phyloP scores from a whole-genome alignment of 495 filamentous ascomycete species.

The Annulohypoxylon maeteangense region DNA sequence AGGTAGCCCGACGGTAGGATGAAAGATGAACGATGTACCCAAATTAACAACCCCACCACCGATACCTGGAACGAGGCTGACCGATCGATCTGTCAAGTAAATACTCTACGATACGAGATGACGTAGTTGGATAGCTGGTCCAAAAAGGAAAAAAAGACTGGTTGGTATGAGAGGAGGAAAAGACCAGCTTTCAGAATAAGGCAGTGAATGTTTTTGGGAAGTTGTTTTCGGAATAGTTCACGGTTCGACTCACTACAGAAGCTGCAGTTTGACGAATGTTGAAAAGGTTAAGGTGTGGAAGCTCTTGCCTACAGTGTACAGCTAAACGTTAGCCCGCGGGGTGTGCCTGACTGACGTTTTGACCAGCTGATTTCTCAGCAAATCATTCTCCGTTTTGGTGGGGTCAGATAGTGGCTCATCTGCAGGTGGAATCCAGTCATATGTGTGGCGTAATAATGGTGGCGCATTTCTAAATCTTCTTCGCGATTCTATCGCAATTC shows the following conservation, averaged over 20 bases:
- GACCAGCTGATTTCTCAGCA: slow-evolving; percentile 45
- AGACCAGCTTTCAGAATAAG: slow-evolving; percentile 35
- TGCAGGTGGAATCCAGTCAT: background rate
- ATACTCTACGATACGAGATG: slow-evolving; percentile 21
- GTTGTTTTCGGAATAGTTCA: slow-evolving; percentile 3
- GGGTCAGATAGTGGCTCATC: slow-evolving; percentile 23
- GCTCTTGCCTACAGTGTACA: slow-evolving; percentile 15
- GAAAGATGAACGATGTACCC: slow-evolving; percentile 26
- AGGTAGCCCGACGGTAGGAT: slow-evolving; percentile 9
- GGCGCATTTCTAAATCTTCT: slow-evolving; percentile 28
- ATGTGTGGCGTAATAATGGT: background rate
- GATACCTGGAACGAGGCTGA: slow-evolving; percentile 31
- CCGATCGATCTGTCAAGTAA: slow-evolving; percentile 24
- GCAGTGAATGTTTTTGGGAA: slow-evolving; percentile 10
- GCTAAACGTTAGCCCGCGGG: slow-evolving; percentile 7
- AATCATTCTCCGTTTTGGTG: slow-evolving; percentile 32
- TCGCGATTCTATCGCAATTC: slow-evolving; percentile 22
- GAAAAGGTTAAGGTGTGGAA: slow-evolving; percentile 8
- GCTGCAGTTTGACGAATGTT: slow-evolving; percentile 17
- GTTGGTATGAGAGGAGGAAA: slow-evolving; percentile 8
- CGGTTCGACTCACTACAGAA: slow-evolving; percentile 9
- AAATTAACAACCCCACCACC: slow-evolving; percentile 36
- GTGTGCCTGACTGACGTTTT: slow-evolving; percentile 5
- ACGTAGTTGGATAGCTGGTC: slow-evolving; percentile 33
- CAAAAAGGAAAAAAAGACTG: slow-evolving; percentile 9